Evolutionary conservation across 306 rosid species (phyloP), one percentile per base, ranked within the genome.

Genomic region (Abrus precatorius): DNA sequence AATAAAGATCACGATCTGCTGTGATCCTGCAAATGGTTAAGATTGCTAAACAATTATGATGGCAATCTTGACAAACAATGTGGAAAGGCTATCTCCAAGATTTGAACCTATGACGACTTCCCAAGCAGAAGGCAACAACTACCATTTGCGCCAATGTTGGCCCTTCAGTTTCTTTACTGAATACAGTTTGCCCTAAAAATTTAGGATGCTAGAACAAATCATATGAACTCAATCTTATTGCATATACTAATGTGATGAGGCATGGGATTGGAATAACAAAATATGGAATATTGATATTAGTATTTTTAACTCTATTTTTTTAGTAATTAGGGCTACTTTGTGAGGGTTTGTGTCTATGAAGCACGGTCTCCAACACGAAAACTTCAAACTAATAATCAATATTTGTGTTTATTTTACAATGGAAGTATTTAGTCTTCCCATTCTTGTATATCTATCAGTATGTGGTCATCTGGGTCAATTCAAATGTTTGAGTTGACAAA

Each of bases 151-250:
- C n/a, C 20, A 10, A 61, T 43, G 65, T 7, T 61, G 27, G 33
- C 44, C 27, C 9, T 8, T 30, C 32, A 32, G 43, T 11, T 61
- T 61, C 20, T 34, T 34, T 29, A 36, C 49, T 20, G 41, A 56
- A 43, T 20, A 20, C 49, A 34, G 30, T 74, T 36, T 12, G 6
- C 43, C 36, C 3, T 28, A 27, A 45, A 53, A 32, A 13, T 47
- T 34, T 66, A 29, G 50, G 56, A 75, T 56, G 32, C n/a, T 75
- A 57, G 81, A 69, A 38, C 29, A 20, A 79, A 75, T 30, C 64
- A 68, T 36, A 59, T 48, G 56, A 69, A 48, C 72, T 75, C 77
- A 75, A 29, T 30, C 54, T 11, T 30, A 14, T 76, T 5, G 56
- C 50, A 50, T 68, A 43, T 61, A 48, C 59, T 60, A 68, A 43